phyloP scores from a whole-genome alignment of 2,329 filamentous ascomycete species.

The Chaetomiaceae sp. region DNA sequence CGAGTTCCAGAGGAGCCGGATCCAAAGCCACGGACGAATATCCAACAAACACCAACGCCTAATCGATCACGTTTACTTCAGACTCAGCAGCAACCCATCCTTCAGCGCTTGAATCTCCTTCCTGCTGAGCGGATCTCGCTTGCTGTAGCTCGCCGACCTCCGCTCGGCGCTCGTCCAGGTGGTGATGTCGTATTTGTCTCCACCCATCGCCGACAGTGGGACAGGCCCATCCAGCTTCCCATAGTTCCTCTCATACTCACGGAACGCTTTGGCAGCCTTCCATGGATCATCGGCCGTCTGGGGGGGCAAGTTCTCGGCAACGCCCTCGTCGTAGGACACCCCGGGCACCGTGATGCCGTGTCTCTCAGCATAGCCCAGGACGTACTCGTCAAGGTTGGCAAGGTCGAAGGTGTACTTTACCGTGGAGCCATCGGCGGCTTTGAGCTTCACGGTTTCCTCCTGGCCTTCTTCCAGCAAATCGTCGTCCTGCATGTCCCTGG shows the following conservation, averaged over 20 bases:
- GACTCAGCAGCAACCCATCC: slow-evolving; percentile 31
- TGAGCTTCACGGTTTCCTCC: slow-evolving; percentile 7
- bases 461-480: slow-evolving; percentile 20
- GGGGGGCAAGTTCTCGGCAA: slow-evolving; percentile 20
- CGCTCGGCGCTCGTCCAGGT: slow-evolving; percentile 32
- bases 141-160: slow-evolving; percentile 29
- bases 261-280: slow-evolving; percentile 2
- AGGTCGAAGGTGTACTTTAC: slow-evolving; percentile 22
- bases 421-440: slow-evolving; percentile 5
- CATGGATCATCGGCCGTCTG: slow-evolving; percentile 25
- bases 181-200: slow-evolving; percentile 37
- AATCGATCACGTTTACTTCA: not conserved
- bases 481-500: slow-evolving; percentile 10
- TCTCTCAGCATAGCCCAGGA: slow-evolving; percentile 33
- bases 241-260: slow-evolving; percentile 4
- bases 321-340: slow-evolving; percentile 21
- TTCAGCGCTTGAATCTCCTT: slow-evolving; percentile 33
- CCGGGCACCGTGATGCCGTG: slow-evolving; percentile 30
- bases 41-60: slow-evolving; percentile 13
- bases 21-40: not conserved
- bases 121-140: slow-evolving; percentile 33
- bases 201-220: slow-evolving; percentile 30
- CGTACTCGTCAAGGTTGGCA: slow-evolving; percentile 28
- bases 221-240: not conserved
- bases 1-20: too few relatives aligned